Base-by-base conservation (phyloP, 805 yeast species). In the Cyberlindnera subsufficiens region DNA sequence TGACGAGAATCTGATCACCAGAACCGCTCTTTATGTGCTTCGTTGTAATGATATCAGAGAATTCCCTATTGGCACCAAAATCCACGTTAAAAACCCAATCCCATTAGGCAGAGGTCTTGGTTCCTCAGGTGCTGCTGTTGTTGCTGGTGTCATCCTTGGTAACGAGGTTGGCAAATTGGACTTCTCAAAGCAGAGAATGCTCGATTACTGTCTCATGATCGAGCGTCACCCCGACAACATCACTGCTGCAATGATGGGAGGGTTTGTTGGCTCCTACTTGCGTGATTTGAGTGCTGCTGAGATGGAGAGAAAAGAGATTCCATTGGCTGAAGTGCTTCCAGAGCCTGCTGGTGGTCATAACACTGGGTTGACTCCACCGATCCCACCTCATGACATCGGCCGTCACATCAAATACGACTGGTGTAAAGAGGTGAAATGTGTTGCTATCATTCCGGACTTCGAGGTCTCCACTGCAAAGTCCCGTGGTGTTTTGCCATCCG, bases 221-320 rank as follows among this genome's bases (percentile, higher is more conserved):
- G 99, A 93, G 69, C 81, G 98, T 62, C 99, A 93, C 59, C 99
- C 99, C 30, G 99, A 93, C 66, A 93, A 93, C 64, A 90, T 93
- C 58, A 88, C 96, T 11, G 99, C 99, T 29, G 96, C 99, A 31
- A 88, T 93, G 96, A 84, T 90, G 82, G 99, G 99, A 46, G 97
- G 99, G 1, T 93, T 93, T 63, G 96, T 90, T 34, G 99, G 99
- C 35, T 88, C 96, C 4, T 93, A 85, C 64, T 74, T 93, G 58
- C 78, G 95, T 56, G 95, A 86, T 49, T 68, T 93, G 45, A 70
- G 80, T 30, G 79, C 81, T 3, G 74, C 77, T 33, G 97, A 90
- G 52, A 72, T 75, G 51, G 80, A 73, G 45, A 76, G 86, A 41
- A 84, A 86, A 50, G 89, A 83, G 60, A 85, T 88, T 42, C 96